phyloP scores from a whole-genome alignment of 768 basidiomycete genomes.

The Boletellus sp. region DNA sequence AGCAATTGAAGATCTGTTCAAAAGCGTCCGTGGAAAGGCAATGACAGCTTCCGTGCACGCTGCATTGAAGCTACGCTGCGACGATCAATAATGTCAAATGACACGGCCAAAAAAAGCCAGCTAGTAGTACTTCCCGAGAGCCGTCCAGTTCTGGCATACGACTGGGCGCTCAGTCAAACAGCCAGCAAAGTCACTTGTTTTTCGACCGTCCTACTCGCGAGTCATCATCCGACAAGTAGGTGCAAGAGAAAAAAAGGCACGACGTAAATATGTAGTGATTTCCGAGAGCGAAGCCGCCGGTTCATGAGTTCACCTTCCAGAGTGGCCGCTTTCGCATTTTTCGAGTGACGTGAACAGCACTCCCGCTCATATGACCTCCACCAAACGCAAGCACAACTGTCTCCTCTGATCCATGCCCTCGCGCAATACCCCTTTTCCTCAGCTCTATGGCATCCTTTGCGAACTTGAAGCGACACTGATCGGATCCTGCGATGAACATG shows the following conservation, averaged over 20 bases:
- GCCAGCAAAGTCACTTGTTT: not conserved
- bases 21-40: slow-evolving; percentile 16
- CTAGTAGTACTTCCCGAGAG: slow-evolving; percentile 24
- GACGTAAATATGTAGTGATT: slow-evolving; percentile 16
- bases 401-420: slow-evolving; percentile 72
- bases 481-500: slow-evolving; percentile 50
- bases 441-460: slow-evolving; percentile 85
- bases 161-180: not conserved
- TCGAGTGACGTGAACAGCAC: slow-evolving; percentile 82
- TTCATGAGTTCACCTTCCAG: slow-evolving; percentile 77
- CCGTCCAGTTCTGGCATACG: slow-evolving; percentile 12
- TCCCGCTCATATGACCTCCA: slow-evolving; percentile 60
- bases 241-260: slow-evolving; percentile 19
- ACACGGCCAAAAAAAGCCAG: slow-evolving; percentile 28
- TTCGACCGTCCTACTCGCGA: slow-evolving; percentile 1
- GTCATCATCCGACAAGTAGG: slow-evolving; percentile 8
- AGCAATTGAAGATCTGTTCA: slow-evolving; percentile 9
- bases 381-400: slow-evolving; percentile 92
- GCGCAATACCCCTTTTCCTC: slow-evolving; percentile 73
- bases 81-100: slow-evolving; percentile 19
- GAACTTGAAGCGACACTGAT: slow-evolving; percentile 87
- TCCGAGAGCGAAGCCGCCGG: slow-evolving; percentile 24
- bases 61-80: slow-evolving; percentile 2
- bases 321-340: slow-evolving; percentile 82
- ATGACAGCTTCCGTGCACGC: slow-evolving; percentile 12